Evolutionary conservation across 176 grass and related monocot genomes (phyloP), one percentile per base, ranked within the genome.

Genomic region (Puccinellia tenuiflora): DNA sequence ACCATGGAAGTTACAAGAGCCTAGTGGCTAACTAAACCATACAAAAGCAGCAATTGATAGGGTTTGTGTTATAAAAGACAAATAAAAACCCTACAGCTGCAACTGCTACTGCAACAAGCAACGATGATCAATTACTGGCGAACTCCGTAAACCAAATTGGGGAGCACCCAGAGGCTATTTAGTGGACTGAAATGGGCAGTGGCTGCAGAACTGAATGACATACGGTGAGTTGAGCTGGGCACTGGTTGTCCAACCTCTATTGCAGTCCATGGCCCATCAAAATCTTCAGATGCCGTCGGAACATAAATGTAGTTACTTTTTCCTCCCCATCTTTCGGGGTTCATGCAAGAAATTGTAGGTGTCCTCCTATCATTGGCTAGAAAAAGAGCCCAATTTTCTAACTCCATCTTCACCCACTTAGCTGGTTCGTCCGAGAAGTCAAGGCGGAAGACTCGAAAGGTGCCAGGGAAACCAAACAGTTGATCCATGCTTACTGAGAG

Each of bases 271-370:
- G 54, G 13, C 25, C 53, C 86, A 34, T 73, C 21, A 18, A 43
- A 54, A 63, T 79, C 65, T 73, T 62, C 55, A 20, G 20, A 46
- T 3, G 33, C 1, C 1, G 3, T 45, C 14, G 81, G 25, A 21
- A 53, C 6, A 39, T 94, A 92, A 76, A 97, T 81, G 34, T 48
- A 85, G 53, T 94, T 92, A 52, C 46, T 65, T 79, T 85, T 75
- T 46, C 89, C 94, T 61, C 94, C 94, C 94, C 94, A 97, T 70
- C 77, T 86, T 35, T 83, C 47, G 0, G 91, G 91, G 45, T n/a
- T 45, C 35, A 14, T 61, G 67, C 91, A 94, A 40, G 79, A 85
- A 70, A 85, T 81, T 60, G 76, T 86, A 17, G 89, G 43, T 47
- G 48, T 77, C 12, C 42, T 80, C 53, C 57, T 52, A 38, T 77